phyloP scores from a whole-genome alignment of 192 early-diverging fungal genomes.

The Entomortierella beljakovae region DNA sequence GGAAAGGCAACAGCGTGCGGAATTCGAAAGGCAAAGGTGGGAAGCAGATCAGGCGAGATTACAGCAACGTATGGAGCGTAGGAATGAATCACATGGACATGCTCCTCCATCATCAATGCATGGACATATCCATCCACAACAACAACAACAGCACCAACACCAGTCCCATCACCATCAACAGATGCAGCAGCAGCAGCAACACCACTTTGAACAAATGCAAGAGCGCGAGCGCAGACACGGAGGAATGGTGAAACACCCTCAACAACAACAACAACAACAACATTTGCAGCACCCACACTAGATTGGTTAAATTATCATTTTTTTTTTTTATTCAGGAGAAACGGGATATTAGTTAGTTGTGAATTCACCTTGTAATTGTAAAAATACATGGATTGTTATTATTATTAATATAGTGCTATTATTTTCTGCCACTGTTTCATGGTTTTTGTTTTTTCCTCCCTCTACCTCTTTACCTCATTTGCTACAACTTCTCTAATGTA shows the following conservation, averaged over 20 bases:
- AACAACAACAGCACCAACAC: background rate
- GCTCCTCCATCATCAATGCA: background rate
- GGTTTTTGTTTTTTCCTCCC: too few species aligned
- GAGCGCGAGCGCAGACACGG: background rate
- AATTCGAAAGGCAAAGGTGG: slow-evolving; percentile 17
- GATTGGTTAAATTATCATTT: background rate
- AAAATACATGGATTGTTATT: too few species aligned
- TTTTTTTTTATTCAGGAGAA: background rate
- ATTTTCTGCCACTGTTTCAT: too few species aligned
- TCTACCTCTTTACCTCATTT: too few species aligned
- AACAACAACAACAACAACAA: slow-evolving; percentile 6
- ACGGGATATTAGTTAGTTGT: background rate
- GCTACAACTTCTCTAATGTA: too few species aligned
- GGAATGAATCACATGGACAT: slow-evolving; percentile 8
- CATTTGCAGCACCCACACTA: background rate
- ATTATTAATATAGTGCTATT: too few species aligned
- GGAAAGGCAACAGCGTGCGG: background rate
- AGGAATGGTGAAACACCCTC: slow-evolving; percentile 1
- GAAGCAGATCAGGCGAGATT: slow-evolving; percentile 19
- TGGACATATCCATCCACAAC: background rate
- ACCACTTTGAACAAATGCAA: slow-evolving; percentile 2
- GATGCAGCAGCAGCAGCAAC: slow-evolving; percentile 2
- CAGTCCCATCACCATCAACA: background rate
- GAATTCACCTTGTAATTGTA: too few species aligned
- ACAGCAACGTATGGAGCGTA: slow-evolving; percentile 2